phyloP scores from a whole-genome alignment of 768 basidiomycete species.

The Lentinula guzmanii region DNA sequence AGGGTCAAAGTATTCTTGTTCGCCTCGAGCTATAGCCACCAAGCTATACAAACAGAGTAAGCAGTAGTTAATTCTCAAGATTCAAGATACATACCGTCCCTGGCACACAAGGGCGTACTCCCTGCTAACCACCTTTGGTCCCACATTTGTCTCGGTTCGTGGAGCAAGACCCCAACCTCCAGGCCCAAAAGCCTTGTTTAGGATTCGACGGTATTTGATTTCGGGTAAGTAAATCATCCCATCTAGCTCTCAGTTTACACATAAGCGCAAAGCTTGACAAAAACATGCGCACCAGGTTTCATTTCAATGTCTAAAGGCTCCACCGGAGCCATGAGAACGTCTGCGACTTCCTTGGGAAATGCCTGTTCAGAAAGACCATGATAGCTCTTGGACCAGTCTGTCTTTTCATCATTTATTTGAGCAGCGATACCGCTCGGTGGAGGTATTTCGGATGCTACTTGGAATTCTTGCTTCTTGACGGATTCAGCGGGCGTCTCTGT shows the following conservation, averaged over 20 bases:
- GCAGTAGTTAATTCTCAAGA: neutral
- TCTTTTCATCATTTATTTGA: constrained; percentile 15
- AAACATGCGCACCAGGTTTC: constrained; percentile 74
- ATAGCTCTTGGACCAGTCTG: constrained; percentile 89
- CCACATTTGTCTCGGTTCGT: constrained; percentile 85
- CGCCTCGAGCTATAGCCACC: constrained; percentile 87
- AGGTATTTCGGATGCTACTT: constrained; percentile 5
- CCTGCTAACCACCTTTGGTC: constrained; percentile 80
- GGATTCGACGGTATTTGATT: constrained; percentile 89
- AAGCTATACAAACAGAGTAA: constrained; percentile 41
- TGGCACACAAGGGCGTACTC: constrained; percentile 94
- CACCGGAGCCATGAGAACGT: constrained; percentile 68
- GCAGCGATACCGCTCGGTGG: neutral
- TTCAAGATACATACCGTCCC: constrained; percentile 56
- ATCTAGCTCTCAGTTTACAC: constrained; percentile 38
- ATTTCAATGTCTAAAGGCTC: constrained; percentile 82
- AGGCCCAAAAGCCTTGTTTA: constrained; percentile 93
- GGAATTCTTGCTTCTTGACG: neutral
- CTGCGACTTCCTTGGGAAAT: constrained; percentile 70
- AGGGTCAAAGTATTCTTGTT: constrained; percentile 95
- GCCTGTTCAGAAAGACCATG: constrained; percentile 72
- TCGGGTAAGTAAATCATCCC: constrained; percentile 94
- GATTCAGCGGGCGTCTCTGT: neutral
- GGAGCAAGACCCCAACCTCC: constrained; percentile 98
- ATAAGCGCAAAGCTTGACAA: neutral